Base-by-base conservation (phyloP, 1,284 basidiomycete species). In the Cryptococcus floricola region DNA sequence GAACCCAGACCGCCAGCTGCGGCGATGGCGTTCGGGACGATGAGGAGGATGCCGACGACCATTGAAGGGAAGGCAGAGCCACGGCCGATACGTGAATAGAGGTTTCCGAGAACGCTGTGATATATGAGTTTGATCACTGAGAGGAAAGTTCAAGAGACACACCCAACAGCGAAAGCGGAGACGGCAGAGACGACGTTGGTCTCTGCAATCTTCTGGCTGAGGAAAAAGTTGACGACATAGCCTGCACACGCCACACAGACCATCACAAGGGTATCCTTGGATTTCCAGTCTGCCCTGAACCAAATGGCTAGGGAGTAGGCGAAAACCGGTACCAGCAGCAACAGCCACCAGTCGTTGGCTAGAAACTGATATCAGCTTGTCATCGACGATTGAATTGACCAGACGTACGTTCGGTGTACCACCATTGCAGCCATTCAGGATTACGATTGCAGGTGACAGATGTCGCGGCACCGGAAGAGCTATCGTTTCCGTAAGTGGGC, bases 21-120 rank as follows among this genome's bases (percentile, higher is more conserved):
- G 3, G 67, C 67, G 38, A 69, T 66, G 3, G 62, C 62, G 41
- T 69, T 69, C 12, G 67, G 67, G 13, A 69, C 67, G 8, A 56
- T 45, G 10, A 69, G 51, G 4, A 69, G 57, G 18, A 69, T 66
- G 28, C 67, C 67, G 10, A 64, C 64, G 2, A 68, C 66, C 66
- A 65, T 64, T 10, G 60, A 60, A 4, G 61, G 62, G 52, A 68
- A 66, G 14, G 63, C 63, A 27, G 63, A 65, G 19, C 67, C 67
- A n/a, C 65, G 59, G 3, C 59, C 64, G 2, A 69, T 38, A 19
- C 67, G 59, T 4, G 65, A 67, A 47, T 69, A 69, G 1, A 64
- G 60, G 37, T 69, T 69, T 5, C 67, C 67, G 13, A 67, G 51
- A 4, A 69, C 53, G 27, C 65, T 66, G 27, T 2, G 3, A 37